Base-by-base conservation (phyloP, 176 grass and related monocot species). In the Triticum dicoccoides region DNA sequence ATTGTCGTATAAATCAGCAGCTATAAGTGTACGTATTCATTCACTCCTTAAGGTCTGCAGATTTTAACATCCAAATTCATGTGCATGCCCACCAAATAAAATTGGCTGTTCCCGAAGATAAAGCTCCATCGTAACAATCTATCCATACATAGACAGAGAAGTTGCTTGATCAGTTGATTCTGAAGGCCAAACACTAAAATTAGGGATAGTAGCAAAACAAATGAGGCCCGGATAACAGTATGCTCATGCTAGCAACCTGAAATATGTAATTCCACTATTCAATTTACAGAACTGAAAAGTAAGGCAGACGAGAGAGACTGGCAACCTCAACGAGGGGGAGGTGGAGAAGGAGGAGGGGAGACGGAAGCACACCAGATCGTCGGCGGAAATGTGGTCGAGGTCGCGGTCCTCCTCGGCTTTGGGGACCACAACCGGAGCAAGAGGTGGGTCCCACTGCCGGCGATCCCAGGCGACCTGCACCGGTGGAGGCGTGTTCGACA, bases 321-420 rank as follows among this genome's bases (percentile, higher is more conserved):
- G 68, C 6, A 49, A 12, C 11, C 18, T 6, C 12, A 66, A 73
- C 1, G 29, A 64, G 0, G 14, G 42, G 17, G 3, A 61, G 9
- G 39, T 47, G 25, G 45, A 3, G 34, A 25, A 17, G 44, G 8
- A 39, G 34, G 44, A 17, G 44, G 11, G 51, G 63, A 63, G 18
- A 33, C 6, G 23, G 9, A 63, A 87, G 51, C 84, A 9, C 71
- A 88, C 85, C 85, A 85, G 78, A 85, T 93, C 78, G 44, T 14
- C 66, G 6, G 18, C 10, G 33, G 66, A 34, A 9, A 68, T 20
- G 8, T 34, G 27, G 56, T 82, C 64, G 69, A 66, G 78, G 21
- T 35, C 56, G 80, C 84, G 25, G 54, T 66, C 24, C 66, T 78
- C 88, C 14, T 71, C 72, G 64, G 85, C 81, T 11, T 71, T 65